A percentile compares a stretch with the other conserved stretches of the same genome.
These are phyloP conservation scores for Cymbidium sinense DNA, from an alignment of 106 monocot species.

Conservation along the genomic window DNA sequence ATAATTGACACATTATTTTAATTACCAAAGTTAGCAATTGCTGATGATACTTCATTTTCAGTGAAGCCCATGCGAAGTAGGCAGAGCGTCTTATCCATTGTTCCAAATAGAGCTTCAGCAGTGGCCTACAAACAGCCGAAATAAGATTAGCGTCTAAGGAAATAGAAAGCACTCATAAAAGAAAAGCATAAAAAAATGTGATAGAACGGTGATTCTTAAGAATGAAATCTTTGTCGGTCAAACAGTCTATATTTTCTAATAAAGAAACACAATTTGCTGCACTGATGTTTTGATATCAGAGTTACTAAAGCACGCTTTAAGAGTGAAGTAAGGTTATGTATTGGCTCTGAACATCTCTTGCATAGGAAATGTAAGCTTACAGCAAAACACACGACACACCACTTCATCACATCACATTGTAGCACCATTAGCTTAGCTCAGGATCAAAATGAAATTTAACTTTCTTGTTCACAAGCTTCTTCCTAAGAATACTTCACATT, in stretches of 20 bases:
- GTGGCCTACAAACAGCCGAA: neutral
- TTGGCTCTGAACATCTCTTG: too few species aligned
- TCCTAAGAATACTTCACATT: too few species aligned
- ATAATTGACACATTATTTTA: neutral
- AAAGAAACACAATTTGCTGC: neutral
- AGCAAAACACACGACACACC: too few species aligned
- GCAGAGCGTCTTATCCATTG: constrained; percentile 56
- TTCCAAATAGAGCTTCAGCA: constrained; percentile 51
- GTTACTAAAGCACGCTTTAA: too few species aligned
- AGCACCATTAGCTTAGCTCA: too few species aligned
- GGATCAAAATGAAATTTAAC: too few species aligned
- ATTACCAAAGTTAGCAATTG: constrained; percentile 75
- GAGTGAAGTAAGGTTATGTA: too few species aligned
- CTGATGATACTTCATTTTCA: constrained; percentile 71
- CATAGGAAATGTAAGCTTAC: too few species aligned
- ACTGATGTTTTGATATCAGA: neutral
- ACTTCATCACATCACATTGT: too few species aligned
- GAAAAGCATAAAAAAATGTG: neutral
- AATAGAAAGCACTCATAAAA: neutral
- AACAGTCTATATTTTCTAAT: neutral
- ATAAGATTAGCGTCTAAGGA: neutral
- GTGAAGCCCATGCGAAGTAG: constrained; percentile 87
- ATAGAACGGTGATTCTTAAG: neutral
- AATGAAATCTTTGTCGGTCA: neutral
- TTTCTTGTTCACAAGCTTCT: too few species aligned